Evolutionary conservation across 2,329 filamentous ascomycete genomes (phyloP).

Genomic region (Aspergillus sp.): DNA sequence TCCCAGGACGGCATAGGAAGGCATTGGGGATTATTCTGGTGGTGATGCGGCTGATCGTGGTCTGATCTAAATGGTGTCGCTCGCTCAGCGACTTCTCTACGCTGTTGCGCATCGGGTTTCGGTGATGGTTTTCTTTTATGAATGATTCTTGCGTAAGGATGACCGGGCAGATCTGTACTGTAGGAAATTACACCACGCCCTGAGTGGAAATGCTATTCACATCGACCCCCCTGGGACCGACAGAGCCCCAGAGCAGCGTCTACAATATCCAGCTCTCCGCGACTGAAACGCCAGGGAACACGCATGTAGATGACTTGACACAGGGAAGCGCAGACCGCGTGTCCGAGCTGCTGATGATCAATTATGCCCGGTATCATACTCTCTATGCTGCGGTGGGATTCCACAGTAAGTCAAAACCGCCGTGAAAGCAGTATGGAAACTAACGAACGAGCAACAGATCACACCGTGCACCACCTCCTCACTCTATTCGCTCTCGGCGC

Average conservation of each 20-base stretch:
- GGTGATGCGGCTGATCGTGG: not conserved
- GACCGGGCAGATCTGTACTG: too few species aligned
- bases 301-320: not conserved
- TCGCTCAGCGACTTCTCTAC: not conserved
- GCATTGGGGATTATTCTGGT: not conserved
- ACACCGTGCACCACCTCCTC: constrained; percentile 23
- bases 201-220: not conserved
- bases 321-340: not conserved
- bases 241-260: not conserved
- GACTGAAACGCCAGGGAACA: not conserved
- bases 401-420: not conserved
- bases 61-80: not conserved
- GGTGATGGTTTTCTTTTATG: not conserved
- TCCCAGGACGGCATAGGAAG: not conserved
- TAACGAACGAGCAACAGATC: constrained; percentile 11
- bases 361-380: not conserved
- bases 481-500: constrained; percentile 22
- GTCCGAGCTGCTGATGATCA: not conserved
- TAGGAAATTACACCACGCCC: too few species aligned
- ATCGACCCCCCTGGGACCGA: not conserved
- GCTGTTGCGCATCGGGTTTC: not conserved
- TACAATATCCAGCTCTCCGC: constrained; percentile 1
- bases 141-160: too few species aligned
- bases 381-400: not conserved
- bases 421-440: not conserved